These are phyloP conservation scores for Penicillium chermesinum DNA, from an alignment of 495 filamentous ascomycete genomes.

Conservation along the genomic window DNA sequence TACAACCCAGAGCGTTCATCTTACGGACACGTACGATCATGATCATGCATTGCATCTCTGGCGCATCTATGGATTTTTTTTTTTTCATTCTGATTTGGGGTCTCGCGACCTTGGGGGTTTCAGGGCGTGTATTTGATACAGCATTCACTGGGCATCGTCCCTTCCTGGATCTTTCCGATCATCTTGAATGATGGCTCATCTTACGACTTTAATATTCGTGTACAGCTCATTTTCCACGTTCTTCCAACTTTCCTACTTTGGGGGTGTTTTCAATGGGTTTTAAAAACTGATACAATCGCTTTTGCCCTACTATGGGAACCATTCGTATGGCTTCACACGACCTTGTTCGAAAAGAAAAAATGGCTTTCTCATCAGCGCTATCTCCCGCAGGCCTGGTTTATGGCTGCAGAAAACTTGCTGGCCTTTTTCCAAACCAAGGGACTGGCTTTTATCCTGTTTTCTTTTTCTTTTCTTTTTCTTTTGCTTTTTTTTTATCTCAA, in stretches of 20 bases:
- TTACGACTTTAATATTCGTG: constrained; percentile 39
- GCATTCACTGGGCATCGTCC: constrained; percentile 20
- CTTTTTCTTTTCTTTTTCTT: constrained; percentile 12
- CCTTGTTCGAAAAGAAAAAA: constrained; percentile 14
- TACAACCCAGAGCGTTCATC: neutral
- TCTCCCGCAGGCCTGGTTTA: constrained; percentile 4
- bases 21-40: constrained; percentile 39
- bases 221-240: constrained; percentile 35
- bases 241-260: constrained; percentile 7
- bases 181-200: constrained; percentile 4
- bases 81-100: constrained; percentile 16
- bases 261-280: constrained; percentile 15
- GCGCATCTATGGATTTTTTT: constrained; percentile 35
- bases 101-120: constrained; percentile 15
- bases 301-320: no score
- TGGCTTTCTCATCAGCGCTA: constrained; percentile 7
- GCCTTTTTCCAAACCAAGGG: constrained; percentile 14
- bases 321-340: no score
- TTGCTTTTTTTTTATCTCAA: constrained; percentile 13
- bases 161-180: constrained; percentile 15
- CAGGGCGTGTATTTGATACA: constrained; percentile 11
- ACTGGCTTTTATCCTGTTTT: constrained; percentile 8
- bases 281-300: constrained; percentile 8
- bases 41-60: constrained; percentile 46
- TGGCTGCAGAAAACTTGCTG: constrained; percentile 13